Percentiles rank a stretch among this genome's conserved stretches.
Evolutionary conservation across 306 rosid genomes (phyloP).

Genomic region (Begonia peltatifolia): DNA sequence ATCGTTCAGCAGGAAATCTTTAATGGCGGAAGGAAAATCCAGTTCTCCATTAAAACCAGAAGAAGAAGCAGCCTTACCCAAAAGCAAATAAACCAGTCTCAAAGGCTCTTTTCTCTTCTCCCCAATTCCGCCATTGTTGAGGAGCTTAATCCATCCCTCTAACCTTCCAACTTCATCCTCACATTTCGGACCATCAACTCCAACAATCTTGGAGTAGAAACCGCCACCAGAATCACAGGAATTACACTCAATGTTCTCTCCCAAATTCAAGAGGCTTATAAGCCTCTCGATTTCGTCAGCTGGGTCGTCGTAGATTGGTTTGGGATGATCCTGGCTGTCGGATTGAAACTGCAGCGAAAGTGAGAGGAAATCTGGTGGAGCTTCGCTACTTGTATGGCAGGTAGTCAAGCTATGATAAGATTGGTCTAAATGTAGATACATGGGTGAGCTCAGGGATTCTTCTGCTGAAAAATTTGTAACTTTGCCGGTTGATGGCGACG

Average conservation of each 20-base stretch:
- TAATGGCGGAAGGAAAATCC: conserved; percentile 61
- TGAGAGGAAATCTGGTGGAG: conserved; percentile 53
- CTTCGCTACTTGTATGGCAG: conserved; percentile 32
- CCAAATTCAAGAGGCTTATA: conserved; percentile 42
- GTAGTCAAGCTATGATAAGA: conserved; percentile 5
- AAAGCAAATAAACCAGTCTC: conserved; percentile 64
- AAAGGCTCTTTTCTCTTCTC: conserved; percentile 51
- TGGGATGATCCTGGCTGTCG: conserved; percentile 7
- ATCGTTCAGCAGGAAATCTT: conserved; percentile 51
- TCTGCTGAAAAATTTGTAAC: conserved; percentile 3
- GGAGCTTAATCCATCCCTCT: conserved; percentile 66
- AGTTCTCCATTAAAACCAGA: conserved; percentile 40
- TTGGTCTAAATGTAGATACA: conserved; percentile 33
- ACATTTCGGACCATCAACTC: conserved; percentile 74
- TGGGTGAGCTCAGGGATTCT: conserved; percentile 40
- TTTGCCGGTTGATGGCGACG: conserved; percentile 13
- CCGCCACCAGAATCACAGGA: conserved; percentile 72
- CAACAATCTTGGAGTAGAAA: conserved; percentile 66
- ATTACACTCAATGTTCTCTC: conserved; percentile 18
- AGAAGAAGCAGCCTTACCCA: conserved; percentile 51
- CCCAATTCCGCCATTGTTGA: conserved; percentile 30
- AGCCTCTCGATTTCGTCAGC: conserved; percentile 40
- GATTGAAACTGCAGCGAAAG: conserved; percentile 29
- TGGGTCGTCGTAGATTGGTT: conserved; percentile 8
- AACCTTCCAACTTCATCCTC: conserved; percentile 54